Evolutionary conservation across 257 asterid genomes (phyloP), one percentile per base, ranked within the genome.

Genomic region (Penstemon newberryi): DNA sequence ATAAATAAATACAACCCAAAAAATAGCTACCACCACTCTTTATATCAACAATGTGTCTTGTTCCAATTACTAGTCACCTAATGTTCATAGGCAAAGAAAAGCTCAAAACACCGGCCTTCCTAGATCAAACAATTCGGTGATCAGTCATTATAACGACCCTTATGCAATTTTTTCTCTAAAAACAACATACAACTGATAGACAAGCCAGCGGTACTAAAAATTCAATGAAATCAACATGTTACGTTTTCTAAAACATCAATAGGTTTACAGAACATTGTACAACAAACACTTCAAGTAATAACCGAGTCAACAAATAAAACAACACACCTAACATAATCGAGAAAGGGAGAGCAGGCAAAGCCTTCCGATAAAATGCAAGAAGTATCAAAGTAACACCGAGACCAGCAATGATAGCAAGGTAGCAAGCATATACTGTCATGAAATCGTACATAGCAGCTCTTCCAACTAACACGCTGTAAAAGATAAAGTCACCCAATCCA

Each of bases 391-490:
- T 89, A 55, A 89, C 45, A 74, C 97, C 97, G 46, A 94, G 95
- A 72, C 99, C 99, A 53, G 97, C 95, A 63, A 94, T 77, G 72
- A 94, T 83, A 3, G 99, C 96, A 74, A 94, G 97, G 80, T 91
- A 94, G 75, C 99, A 89, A 0, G 99, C 99, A 73, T 94, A 94
- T 50, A 91, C 96, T 0, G 97, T 87, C 97, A 87, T 94, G 79
- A 84, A 86, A 69, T 94, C 97, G 51, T 89, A 91, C 96, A 91
- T 91, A 12, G 99, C 96, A 70, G 99, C 99, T 77, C 99, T 79
- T 38, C 93, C 97, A 18, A 91, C 97, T 60, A 94, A 77, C 9
- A 94, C 99, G 19, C 99, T 91, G 83, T 94, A 94, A 73, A 94
- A 94, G 56, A 94, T 89, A 77, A 94, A 94, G 60, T 94, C 99